phyloP scores from a whole-genome alignment of 257 asterid species.

The Solanum bukasovii region DNA sequence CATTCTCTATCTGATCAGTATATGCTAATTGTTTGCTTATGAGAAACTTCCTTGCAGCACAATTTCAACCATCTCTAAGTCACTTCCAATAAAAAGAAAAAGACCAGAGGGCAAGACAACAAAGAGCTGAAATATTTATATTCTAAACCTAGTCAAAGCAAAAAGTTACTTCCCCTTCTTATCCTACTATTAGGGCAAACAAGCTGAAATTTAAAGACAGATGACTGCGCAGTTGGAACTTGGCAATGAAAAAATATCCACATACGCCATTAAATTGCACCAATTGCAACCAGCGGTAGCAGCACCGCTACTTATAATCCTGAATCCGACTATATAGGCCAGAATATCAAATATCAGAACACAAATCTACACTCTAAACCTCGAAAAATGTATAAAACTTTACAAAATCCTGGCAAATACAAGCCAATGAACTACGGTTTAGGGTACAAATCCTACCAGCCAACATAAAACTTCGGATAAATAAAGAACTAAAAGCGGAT shows the following conservation, averaged over 20 bases:
- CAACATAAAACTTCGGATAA: background rate
- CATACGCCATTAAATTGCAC: background rate
- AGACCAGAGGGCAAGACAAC: background rate
- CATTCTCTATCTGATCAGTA: background rate
- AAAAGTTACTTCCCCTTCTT: background rate
- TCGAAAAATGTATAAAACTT: background rate
- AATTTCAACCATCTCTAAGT: background rate
- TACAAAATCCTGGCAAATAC: background rate
- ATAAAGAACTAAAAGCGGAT: background rate
- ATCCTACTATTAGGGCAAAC: background rate
- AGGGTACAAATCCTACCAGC: background rate
- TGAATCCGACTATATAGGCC: background rate
- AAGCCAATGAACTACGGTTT: background rate
- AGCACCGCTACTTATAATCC: background rate
- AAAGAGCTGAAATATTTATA: background rate
- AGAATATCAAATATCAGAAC: background rate
- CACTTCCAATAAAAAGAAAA: background rate
- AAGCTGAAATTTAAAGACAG: background rate
- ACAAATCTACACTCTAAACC: background rate
- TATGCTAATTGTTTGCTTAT: background rate
- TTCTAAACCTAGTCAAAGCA: background rate
- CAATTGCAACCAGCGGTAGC: background rate
- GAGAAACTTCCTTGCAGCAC: background rate
- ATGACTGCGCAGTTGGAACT: background rate
- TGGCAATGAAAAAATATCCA: background rate